phyloP scores from a whole-genome alignment of 2,329 filamentous ascomycete species.

The Phialophora tarda region DNA sequence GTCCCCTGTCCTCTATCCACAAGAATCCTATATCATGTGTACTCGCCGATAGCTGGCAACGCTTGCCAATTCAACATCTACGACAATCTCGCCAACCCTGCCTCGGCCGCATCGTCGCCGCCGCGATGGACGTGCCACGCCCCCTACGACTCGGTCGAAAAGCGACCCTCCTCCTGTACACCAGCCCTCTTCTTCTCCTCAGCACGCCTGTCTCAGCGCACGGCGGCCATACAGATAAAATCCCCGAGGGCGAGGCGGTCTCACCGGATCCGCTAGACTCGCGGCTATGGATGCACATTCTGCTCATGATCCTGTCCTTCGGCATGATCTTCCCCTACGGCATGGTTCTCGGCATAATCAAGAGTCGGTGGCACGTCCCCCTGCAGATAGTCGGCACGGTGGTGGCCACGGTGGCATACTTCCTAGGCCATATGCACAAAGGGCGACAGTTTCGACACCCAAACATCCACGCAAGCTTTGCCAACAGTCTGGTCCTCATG shows the following conservation, averaged over 20 bases:
- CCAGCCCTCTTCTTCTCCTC: slow-evolving; percentile 41
- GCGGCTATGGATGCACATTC: slow-evolving; percentile 91
- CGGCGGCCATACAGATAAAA: slow-evolving; percentile 61
- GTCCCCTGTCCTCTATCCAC: not conserved
- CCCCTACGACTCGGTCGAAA: slow-evolving; percentile 11
- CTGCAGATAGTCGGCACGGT: slow-evolving; percentile 75
- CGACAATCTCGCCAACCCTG: not conserved
- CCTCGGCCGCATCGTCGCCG: slow-evolving; percentile 8
- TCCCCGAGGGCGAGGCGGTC: slow-evolving; percentile 71
- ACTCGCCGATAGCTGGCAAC: slow-evolving; percentile 18
- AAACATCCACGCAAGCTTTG: slow-evolving; percentile 83
- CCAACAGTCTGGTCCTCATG: slow-evolving; percentile 78
- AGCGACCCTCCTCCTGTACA: slow-evolving; percentile 17
- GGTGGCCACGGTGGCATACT: slow-evolving; percentile 82
- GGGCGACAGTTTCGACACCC: slow-evolving; percentile 77
- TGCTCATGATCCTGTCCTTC: slow-evolving; percentile 84
- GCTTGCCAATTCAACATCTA: slow-evolving; percentile 1
- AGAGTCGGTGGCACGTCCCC: slow-evolving; percentile 93
- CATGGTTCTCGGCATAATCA: slow-evolving; percentile 92
- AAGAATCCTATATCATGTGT: slow-evolving; percentile 14
- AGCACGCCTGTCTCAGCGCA: slow-evolving; percentile 51
- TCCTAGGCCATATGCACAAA: slow-evolving; percentile 87
- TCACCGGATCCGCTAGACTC: slow-evolving; percentile 80
- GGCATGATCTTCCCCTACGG: slow-evolving; percentile 91
- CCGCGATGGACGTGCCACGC: slow-evolving; percentile 25